These are phyloP conservation scores for Chlorella sorokiniana DNA, from an alignment of 139 green algal species.

Conservation along the genomic window DNA sequence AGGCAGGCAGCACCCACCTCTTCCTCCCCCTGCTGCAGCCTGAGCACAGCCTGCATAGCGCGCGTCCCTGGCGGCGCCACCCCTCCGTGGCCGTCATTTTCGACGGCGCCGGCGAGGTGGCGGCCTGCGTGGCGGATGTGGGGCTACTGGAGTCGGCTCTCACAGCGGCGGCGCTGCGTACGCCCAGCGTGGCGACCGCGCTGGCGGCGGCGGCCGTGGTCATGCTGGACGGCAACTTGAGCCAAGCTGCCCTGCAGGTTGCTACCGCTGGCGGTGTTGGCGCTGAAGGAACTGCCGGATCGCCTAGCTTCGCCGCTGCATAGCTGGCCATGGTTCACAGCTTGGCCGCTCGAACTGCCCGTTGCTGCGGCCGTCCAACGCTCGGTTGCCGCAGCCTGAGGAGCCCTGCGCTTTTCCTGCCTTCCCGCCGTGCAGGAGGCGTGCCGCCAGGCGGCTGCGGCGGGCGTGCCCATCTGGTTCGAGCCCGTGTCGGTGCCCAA, in stretches of 20 bases:
- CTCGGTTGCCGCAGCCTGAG: too few species aligned
- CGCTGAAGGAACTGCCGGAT: too few species aligned
- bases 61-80: conserved; percentile 27
- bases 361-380: background rate
- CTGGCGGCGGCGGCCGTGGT: conserved; percentile 44
- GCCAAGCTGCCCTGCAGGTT: conserved; percentile 33
- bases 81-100: conserved; percentile 25
- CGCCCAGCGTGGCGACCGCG: background rate
- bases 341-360: background rate
- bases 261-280: background rate
- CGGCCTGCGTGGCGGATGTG: conserved; percentile 68
- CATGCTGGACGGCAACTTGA: conserved; percentile 67
- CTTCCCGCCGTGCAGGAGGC: conserved; percentile 37
- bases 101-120: conserved; percentile 62
- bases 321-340: background rate
- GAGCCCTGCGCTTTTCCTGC: background rate
- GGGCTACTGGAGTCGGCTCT: conserved; percentile 48
- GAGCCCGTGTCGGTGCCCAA: conserved; percentile 77
- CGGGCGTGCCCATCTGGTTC: conserved; percentile 60
- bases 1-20: background rate
- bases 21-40: conserved; percentile 4
- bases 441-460: conserved; percentile 27
- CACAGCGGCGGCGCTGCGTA: conserved; percentile 39
- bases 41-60: conserved; percentile 27
- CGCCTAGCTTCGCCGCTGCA: too few species aligned